Conservation (phyloP, 345 rosid species). For the Punica granatum region DNA sequence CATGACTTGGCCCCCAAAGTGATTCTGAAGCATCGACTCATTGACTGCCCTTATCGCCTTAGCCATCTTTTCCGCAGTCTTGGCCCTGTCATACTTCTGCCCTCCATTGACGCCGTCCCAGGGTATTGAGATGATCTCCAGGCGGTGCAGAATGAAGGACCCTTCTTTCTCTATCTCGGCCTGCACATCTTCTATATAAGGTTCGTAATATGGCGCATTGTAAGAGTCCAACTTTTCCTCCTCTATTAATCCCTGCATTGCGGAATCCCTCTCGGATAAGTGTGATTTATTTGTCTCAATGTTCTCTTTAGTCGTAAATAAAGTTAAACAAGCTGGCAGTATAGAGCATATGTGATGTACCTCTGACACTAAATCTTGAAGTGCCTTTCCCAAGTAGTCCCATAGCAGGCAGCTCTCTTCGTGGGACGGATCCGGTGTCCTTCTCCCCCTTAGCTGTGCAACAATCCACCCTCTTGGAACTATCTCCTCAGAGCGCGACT, state of each 20-base stretch:
- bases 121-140: conserved; percentile 11
- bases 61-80: conserved; percentile 19
- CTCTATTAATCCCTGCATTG: conserved; percentile 25
- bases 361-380: conserved; percentile 32
- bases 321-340: neutral
- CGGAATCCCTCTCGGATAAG: too few relatives aligned
- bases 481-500: conserved; percentile 24
- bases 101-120: conserved; percentile 29
- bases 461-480: conserved; percentile 34
- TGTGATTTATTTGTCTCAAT: neutral
- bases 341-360: conserved; percentile 4
- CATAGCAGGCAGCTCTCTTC: conserved; percentile 35
- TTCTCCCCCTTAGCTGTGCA: conserved; percentile 26
- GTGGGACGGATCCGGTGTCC: conserved; percentile 21
- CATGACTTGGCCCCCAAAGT: conserved; percentile 27
- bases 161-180: conserved; percentile 31
- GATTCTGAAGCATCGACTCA: conserved; percentile 26
- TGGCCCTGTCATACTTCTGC: conserved; percentile 12
- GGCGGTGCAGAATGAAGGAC: conserved; percentile 24
- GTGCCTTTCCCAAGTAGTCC: conserved; percentile 41
- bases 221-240: conserved; percentile 29
- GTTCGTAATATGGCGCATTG: conserved; percentile 29
- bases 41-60: conserved; percentile 28
- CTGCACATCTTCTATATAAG: conserved; percentile 26
- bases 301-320: neutral